Conservation (phyloP, 352 stramenopile species). For the Globisporangium viniferum region DNA sequence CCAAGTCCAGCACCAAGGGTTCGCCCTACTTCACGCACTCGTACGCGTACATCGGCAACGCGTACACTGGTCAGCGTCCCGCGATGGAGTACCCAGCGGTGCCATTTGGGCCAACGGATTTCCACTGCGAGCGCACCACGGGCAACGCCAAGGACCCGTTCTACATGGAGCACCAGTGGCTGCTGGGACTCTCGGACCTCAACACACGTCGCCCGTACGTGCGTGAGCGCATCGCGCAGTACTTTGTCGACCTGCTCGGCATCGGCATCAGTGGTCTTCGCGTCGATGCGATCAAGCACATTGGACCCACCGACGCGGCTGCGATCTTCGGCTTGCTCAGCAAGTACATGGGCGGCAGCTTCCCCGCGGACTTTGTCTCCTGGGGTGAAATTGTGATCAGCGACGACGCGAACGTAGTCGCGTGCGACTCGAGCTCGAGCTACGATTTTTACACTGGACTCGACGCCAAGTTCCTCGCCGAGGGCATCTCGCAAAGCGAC, state of each 20-base stretch:
- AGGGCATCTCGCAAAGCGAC: constrained; percentile 44
- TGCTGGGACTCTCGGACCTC: constrained; percentile 40
- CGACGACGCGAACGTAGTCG: constrained; percentile 34
- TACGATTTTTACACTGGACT: constrained; percentile 65
- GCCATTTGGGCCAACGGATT: constrained; percentile 52
- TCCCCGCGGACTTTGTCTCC: constrained; percentile 55
- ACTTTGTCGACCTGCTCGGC: constrained; percentile 63
- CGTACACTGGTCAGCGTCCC: constrained; percentile 36
- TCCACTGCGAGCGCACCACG: constrained; percentile 51
- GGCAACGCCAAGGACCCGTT: constrained; percentile 37
- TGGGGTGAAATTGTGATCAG: constrained; percentile 53
- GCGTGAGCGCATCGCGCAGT: constrained; percentile 60
- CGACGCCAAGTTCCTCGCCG: constrained; percentile 36
- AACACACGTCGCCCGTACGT: constrained; percentile 55
- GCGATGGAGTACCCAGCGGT: constrained; percentile 59
- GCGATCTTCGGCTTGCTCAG: constrained; percentile 52
- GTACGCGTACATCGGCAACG: constrained; percentile 37
- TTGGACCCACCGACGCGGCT: constrained; percentile 39
- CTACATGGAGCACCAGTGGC: constrained; percentile 44
- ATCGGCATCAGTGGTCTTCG: constrained; percentile 65
- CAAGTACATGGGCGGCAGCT: constrained; percentile 54
- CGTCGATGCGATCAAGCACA: constrained; percentile 66
- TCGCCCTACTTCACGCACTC: constrained; percentile 24
- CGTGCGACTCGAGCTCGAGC: constrained; percentile 42
- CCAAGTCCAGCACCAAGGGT: constrained; percentile 20